phyloP scores from a whole-genome alignment of 768 basidiomycete genomes.

The Punctularia strigosozonata region DNA sequence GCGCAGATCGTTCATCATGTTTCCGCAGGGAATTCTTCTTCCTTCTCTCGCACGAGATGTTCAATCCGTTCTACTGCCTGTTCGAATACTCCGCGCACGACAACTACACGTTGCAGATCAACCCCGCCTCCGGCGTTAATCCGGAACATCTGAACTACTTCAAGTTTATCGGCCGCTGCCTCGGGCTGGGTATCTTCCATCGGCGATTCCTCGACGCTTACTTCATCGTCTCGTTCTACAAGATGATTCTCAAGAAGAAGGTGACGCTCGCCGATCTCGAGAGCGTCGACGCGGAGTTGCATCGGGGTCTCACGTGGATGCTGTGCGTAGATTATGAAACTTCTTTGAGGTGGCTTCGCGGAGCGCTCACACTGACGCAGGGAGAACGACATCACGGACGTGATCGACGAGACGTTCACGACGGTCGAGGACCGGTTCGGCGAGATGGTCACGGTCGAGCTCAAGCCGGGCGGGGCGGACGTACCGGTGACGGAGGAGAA shows the following conservation, averaged over 20 bases:
- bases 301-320: slow-evolving; percentile 98
- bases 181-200: slow-evolving; percentile 97
- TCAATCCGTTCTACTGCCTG: slow-evolving; percentile 99
- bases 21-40: slow-evolving; percentile 93
- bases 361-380: slow-evolving; percentile 35
- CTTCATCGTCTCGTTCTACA: slow-evolving; percentile 99
- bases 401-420: slow-evolving; percentile 96
- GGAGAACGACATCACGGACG: slow-evolving; percentile 96
- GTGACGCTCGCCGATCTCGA: slow-evolving; percentile 89
- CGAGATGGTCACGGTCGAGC: slow-evolving; percentile 93
- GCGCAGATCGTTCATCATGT: slow-evolving; percentile 4
- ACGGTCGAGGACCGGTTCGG: slow-evolving; percentile 97
- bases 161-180: slow-evolving; percentile 96
- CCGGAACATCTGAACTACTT: slow-evolving; percentile 99
- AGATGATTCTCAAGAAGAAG: slow-evolving; percentile 99
- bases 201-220: slow-evolving; percentile 98
- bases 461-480: slow-evolving; percentile 81
- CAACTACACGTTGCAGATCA: slow-evolving; percentile 99
- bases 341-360: too few species aligned
- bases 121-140: slow-evolving; percentile 95
- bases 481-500: slow-evolving; percentile 90
- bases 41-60: slow-evolving; percentile 99
- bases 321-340: slow-evolving; percentile 76
- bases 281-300: slow-evolving; percentile 91
- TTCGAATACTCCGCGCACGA: slow-evolving; percentile 99